Conservation (phyloP, 176 grass and related monocot genomes). For the Triticum turgidum region DNA sequence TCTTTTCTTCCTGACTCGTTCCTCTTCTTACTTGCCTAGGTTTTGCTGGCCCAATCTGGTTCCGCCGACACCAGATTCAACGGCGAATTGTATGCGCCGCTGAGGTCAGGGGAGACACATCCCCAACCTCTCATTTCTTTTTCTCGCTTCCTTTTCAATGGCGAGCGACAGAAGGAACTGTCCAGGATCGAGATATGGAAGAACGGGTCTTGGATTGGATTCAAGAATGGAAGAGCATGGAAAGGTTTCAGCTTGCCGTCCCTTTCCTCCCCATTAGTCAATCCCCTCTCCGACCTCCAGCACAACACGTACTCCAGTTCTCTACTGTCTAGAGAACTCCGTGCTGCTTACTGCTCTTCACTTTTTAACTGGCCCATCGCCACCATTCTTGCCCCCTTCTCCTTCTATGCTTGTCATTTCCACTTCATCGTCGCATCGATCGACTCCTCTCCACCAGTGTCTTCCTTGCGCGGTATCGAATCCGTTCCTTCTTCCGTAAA, state of each 20-base stretch:
- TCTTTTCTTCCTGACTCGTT: too few relatives aligned
- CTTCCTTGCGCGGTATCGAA: too few relatives aligned
- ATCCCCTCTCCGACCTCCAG: background rate
- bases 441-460: background rate
- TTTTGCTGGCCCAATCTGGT: too few relatives aligned
- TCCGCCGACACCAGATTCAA: too few relatives aligned
- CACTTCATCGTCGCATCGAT: too few relatives aligned
- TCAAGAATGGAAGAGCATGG: background rate
- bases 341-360: background rate
- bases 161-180: too few relatives aligned
- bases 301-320: background rate
- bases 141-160: background rate
- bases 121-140: too few relatives aligned
- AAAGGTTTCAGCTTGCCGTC: background rate
- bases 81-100: too few relatives aligned
- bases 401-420: background rate
- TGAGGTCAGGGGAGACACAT: background rate
- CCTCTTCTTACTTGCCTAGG: too few relatives aligned
- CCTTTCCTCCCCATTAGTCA: constrained; percentile 15
- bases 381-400: background rate
- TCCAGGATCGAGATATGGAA: too few relatives aligned
- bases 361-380: background rate
- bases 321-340: background rate
- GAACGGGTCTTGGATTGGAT: too few relatives aligned
- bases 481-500: too few relatives aligned